Conservation (phyloP, 352 stramenopile species). For the Pythium phragmiticola region DNA sequence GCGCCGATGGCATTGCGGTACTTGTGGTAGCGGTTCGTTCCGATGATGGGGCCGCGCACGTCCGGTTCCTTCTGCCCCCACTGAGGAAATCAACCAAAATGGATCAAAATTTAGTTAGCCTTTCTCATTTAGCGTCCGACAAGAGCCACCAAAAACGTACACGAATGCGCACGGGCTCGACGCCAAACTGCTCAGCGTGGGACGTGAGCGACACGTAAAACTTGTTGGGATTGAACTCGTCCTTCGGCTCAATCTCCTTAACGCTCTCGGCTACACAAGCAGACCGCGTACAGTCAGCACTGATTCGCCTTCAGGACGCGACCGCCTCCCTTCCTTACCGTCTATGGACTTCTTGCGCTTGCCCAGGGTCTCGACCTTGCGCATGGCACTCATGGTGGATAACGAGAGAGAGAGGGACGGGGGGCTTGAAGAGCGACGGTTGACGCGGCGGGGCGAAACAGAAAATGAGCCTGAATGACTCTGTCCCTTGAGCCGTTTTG, state of each 20-base stretch:
- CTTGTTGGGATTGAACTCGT: constrained; percentile 85
- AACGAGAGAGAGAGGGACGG: neutral
- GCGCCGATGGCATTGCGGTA: constrained; percentile 98
- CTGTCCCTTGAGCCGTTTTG: neutral
- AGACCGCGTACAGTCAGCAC: neutral
- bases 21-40: constrained; percentile 93
- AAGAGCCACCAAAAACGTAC: constrained; percentile 33
- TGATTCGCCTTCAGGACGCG: neutral
- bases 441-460: constrained; percentile 8
- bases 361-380: constrained; percentile 81
- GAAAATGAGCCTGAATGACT: constrained; percentile 13
- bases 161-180: constrained; percentile 82
- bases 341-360: constrained; percentile 90
- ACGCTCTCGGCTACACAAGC: constrained; percentile 61
- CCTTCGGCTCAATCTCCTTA: constrained; percentile 79
- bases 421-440: neutral
- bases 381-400: constrained; percentile 42
- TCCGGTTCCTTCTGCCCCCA: constrained; percentile 92
- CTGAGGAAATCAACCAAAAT: constrained; percentile 32
- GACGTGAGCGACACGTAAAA: constrained; percentile 89
- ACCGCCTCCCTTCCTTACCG: constrained; percentile 32
- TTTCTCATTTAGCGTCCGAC: neutral
- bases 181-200: constrained; percentile 84
- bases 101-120: neutral
- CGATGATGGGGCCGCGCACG: constrained; percentile 93